Base-by-base conservation (phyloP, 2,329 filamentous ascomycete species). In the Colletotrichum godetiae region DNA sequence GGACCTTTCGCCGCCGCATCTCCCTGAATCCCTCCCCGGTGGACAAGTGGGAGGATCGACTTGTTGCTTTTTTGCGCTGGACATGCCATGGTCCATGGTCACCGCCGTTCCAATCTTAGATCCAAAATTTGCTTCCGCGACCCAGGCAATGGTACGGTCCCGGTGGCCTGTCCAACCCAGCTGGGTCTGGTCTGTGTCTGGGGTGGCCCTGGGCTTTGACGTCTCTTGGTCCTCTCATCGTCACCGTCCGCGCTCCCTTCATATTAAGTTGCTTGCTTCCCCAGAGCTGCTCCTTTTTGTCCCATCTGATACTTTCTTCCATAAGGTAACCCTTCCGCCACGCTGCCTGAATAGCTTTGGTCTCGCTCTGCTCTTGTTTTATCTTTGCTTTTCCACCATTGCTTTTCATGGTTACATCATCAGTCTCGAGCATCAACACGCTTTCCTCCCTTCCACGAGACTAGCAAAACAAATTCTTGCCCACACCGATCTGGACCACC, bases 41-140 rank as follows among this genome's bases (percentile, higher is more conserved):
- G 67, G 70, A 68, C 73, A 66, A 68, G 53, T 74, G 66, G 67
- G 67, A 75, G 74, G 68, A 76, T 76, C 74, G 72, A 74, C 75
- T 76, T 67, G 68, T 73, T 75, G 61, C 64, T 75, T 75, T 70
- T 73, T 74, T 65, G 67, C 65, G 75, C 69, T 75, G 65, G 65
- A 57, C 74, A 71, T 71, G 58, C 57, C 62, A 72, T 72, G 70
- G 75, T 75, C 57, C 62, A 72, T 72, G 70, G 75, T 76, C 75
- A 76, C 75, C 75, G 75, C 75, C 68, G 70, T 76, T 76, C 75
- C 71, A 76, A 75, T 74, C 75, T 76, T 72, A 74, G 64, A 72
- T 74, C 52, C 68, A 71, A 49, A 49, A 74, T 72, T 76, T 74
- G 67, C 63, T 69, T 76, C 73, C 66, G 63, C 66, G 15, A 67